Evolutionary conservation across 352 stramenopile species (phyloP), one percentile per base, ranked within the genome.

Genomic region (Phytophthora fragariaefolia): DNA sequence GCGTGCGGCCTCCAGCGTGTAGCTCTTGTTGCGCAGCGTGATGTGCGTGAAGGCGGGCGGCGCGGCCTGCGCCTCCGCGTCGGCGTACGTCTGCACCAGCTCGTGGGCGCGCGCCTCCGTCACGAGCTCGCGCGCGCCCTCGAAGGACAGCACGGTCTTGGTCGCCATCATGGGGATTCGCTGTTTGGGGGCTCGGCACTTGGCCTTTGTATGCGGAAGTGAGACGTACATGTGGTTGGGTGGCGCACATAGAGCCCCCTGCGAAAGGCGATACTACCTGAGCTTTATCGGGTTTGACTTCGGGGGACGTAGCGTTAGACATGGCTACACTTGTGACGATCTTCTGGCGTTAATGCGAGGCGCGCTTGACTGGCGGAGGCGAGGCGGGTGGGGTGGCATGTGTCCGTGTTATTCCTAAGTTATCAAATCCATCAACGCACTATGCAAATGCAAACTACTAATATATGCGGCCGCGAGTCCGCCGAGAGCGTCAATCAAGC

Each of bases 21-120:
- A 95, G 79, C 86, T 95, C 81, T 96, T 96, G 78, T 96, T 93
- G 63, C 88, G 86, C 66, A 96, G 80, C 63, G 88, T 92, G 46
- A 96, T 90, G 71, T 91, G 85, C 55, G 82, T 84, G 73, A 92
- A 96, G 23, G 68, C 49, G 3, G 71, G 68, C 52, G 64, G 48
- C 4, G 69, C 54, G 18, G 68, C 36, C 27, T 74, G 56, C 32
- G 58, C 17, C 36, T 79, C 76, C 12, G 69, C 63, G 23, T 71
- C 52, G 0, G 66, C 73, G 51, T 91, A 89, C 46, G 79, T 62
- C 23, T 58, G 63, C 28, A 96, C 66, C 15, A 96, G 75, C 66
- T 91, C 85, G 15, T 87, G 79, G 18, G 87, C 87, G 26, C 87
- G 85, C 34, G 73, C 63, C 32, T 85, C 87, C 26, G 77, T 85